Evolutionary conservation across 768 basidiomycete genomes (phyloP).

Genomic region (Boletus bicolor): DNA sequence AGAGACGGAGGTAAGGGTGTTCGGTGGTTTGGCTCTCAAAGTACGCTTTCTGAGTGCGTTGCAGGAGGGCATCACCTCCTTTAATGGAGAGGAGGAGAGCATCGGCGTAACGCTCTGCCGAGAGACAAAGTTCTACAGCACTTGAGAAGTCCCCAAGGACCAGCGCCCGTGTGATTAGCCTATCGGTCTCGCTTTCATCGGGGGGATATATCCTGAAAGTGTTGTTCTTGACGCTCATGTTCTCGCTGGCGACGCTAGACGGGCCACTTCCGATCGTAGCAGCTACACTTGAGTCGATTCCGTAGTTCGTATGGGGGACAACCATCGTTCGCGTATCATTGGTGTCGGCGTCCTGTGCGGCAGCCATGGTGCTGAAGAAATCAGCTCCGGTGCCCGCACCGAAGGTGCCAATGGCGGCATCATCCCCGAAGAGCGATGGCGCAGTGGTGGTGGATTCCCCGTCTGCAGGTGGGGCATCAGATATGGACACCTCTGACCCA

Average conservation of each 20-base stretch:
- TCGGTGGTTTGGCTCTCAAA: constrained; percentile 77
- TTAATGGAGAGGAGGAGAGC: constrained; percentile 91
- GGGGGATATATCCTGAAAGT: constrained; percentile 88
- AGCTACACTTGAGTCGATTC: constrained; percentile 85
- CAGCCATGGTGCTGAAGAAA: constrained; percentile 83
- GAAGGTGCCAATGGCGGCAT: constrained; percentile 54
- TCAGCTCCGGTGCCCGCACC: constrained; percentile 60
- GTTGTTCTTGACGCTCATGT: constrained; percentile 57
- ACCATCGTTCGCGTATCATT: constrained; percentile 39
- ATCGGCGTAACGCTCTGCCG: constrained; percentile 87
- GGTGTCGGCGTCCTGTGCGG: constrained; percentile 42
- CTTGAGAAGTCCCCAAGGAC: constrained; percentile 94
- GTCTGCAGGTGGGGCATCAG: constrained; percentile 63
- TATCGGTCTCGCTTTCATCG: constrained; percentile 84
- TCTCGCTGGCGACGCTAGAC: constrained; percentile 63
- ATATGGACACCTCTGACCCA: constrained; percentile 70
- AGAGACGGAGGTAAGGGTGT: constrained; percentile 86
- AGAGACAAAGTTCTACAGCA: constrained; percentile 88
- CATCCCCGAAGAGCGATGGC: constrained; percentile 86
- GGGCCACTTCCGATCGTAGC: constrained; percentile 93
- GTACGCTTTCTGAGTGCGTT: constrained; percentile 88
- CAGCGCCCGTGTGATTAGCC: constrained; percentile 86
- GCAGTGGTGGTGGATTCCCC: constrained; percentile 83
- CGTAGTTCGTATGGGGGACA: constrained; percentile 78
- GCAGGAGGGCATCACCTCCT: constrained; percentile 83